phyloP scores from a whole-genome alignment of 2,329 filamentous ascomycete genomes.

The Orbilia oligospora region DNA sequence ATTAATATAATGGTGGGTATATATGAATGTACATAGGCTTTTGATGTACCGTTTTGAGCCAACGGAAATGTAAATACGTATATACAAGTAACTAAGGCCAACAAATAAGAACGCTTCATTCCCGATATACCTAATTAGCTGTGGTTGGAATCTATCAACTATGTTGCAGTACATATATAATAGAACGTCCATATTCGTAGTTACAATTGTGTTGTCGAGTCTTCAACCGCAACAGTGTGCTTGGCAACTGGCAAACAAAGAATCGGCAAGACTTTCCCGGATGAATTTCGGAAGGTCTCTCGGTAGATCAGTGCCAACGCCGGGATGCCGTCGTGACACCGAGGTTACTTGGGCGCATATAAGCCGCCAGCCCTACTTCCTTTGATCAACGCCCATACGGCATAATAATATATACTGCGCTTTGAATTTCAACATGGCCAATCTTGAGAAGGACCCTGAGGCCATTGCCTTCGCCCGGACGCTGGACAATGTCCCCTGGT shows the following conservation, averaged over 20 bases:
- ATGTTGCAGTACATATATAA: no score
- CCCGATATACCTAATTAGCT: no score
- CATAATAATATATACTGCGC: no score
- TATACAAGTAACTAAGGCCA: no score
- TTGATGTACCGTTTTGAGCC: no score
- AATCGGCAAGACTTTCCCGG: background rate
- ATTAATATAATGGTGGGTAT: no score
- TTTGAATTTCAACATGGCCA: conserved; percentile 65
- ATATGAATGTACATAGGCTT: no score
- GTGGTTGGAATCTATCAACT: no score
- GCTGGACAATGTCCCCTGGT: conserved; percentile 72
- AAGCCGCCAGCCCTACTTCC: background rate
- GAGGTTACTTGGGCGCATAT: background rate
- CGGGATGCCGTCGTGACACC: background rate
- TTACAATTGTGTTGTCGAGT: no score
- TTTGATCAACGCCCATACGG: background rate
- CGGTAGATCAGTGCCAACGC: background rate
- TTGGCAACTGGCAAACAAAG: background rate
- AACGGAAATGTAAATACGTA: no score
- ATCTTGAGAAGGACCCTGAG: conserved; percentile 68
- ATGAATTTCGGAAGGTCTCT: background rate
- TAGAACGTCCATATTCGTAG: no score
- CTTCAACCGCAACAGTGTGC: background rate
- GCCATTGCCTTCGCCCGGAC: conserved; percentile 70
- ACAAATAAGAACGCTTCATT: no score